These are phyloP conservation scores for Sporothrix inflata DNA, from an alignment of 2,329 filamentous ascomycete species.

Conservation along the genomic window DNA sequence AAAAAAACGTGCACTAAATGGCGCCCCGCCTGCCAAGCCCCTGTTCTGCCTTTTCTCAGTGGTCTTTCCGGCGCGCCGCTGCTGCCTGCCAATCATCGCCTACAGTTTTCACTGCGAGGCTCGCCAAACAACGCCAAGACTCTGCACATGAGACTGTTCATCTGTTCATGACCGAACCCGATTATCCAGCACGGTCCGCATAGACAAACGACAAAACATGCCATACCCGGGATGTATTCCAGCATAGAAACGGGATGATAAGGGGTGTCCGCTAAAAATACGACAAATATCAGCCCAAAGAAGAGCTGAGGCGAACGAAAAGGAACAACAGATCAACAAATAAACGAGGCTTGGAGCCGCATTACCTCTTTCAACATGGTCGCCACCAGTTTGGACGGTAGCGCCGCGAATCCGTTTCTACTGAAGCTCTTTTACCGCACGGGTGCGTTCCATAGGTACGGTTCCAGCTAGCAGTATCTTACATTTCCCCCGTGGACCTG, in stretches of 20 bases:
- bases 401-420: conserved; percentile 68
- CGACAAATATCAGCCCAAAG: neutral
- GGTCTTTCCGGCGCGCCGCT: neutral
- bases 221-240: conserved; percentile 21
- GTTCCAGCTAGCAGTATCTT: neutral
- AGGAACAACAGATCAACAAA: neutral
- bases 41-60: conserved; percentile 2
- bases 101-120: neutral
- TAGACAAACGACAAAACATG: neutral
- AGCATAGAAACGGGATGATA: conserved; percentile 6
- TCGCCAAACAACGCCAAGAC: conserved; percentile 3
- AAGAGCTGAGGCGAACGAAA: neutral
- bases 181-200: neutral
- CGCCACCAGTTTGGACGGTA: conserved; percentile 46
- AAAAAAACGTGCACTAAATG: conserved; percentile 9
- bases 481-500: neutral
- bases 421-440: conserved; percentile 82
- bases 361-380: conserved; percentile 13
- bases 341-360: neutral
- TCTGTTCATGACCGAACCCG: conserved; percentile 1
- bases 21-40: conserved; percentile 3
- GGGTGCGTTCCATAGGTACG: conserved; percentile 71
- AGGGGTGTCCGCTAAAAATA: neutral
- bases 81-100: neutral
- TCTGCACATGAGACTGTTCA: neutral